Evolutionary conservation across 179 eudicot species (phyloP), one percentile per base, ranked within the genome.

Genomic region (Silene vulgaris): DNA sequence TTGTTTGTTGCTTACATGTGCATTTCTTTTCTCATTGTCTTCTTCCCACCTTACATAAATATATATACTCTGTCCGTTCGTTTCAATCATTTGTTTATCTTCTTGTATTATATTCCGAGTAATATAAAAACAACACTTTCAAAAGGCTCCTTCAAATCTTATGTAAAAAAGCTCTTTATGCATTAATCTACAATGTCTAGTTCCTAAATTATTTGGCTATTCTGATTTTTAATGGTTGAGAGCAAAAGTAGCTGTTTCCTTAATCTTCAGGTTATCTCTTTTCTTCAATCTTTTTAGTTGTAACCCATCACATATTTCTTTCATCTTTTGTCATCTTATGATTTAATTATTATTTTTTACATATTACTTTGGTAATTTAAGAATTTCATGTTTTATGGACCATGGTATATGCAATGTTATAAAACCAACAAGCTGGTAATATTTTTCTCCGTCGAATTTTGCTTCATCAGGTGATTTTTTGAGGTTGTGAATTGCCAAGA

Each of bases 1-100:
- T 13, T 52, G 77, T 54, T 79, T 77, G 79, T 81, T 74, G 81
- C 78, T 70, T 69, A 40, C 84, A 81, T 78, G 84, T 81, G 84
- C 81, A 73, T 16, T 63, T 37, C 72, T 20, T 77, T 74, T 69
- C 64, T 76, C 4, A 37, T 76, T 76, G 72, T 72, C 68, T 56
- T 72, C 76, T 80, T 75, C 72, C 52, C 28, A 71, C 23, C 52
- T 74, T 52, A n/a, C 20, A 17, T 30, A 23, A 2, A 70, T 75
- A 14, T 26, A 71, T 48, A 16, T 4, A 48, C 20, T 52, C 17
- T 4, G 14, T 52, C 73, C 26, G 56, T n/a, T 28, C 35, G 3
- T 29, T 29, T 3, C 1, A 1, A 40, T 40, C 12, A 40, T 40
- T 40, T 40, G 48, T 40, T 40, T 4, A 40, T 40, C 48, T 40